Conservation (phyloP, 31 red algal species). For the Asparagopsis taxiformis region DNA sequence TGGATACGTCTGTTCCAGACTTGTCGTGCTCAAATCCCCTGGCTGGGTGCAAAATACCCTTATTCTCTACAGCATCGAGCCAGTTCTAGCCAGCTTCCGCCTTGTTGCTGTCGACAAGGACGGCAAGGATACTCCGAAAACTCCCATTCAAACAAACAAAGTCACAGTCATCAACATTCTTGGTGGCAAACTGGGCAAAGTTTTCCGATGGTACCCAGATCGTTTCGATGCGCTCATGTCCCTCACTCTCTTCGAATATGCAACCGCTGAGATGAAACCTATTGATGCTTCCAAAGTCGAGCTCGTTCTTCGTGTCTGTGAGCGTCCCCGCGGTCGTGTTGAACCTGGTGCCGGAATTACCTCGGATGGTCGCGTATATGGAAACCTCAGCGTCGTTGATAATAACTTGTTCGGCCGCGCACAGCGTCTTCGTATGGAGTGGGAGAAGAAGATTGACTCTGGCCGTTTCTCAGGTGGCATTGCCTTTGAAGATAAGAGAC, state of each 20-base stretch:
- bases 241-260: constrained; percentile 48
- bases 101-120: constrained; percentile 52
- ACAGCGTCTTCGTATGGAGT: constrained; percentile 42
- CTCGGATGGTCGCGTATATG: constrained; percentile 64
- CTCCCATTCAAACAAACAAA: constrained; percentile 17
- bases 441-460: constrained; percentile 66
- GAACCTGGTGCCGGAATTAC: constrained; percentile 69
- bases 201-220: constrained; percentile 32
- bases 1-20: constrained; percentile 24
- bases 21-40: constrained; percentile 35
- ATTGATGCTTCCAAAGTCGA: constrained; percentile 12
- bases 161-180: constrained; percentile 29
- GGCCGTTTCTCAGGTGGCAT: constrained; percentile 45
- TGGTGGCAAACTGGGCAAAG: constrained; percentile 18
- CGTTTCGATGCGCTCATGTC: constrained; percentile 40
- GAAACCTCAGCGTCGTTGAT: constrained; percentile 41
- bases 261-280: constrained; percentile 29
- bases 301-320: constrained; percentile 39
- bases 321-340: constrained; percentile 29
- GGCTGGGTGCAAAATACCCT: constrained; percentile 16
- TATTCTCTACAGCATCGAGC: constrained; percentile 38
- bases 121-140: constrained; percentile 9
- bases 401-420: constrained; percentile 62
- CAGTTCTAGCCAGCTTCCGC: constrained; percentile 4
- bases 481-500: constrained; percentile 54